Evolutionary conservation across 2,329 filamentous ascomycete genomes (phyloP).

Genomic region (Orbilia brochopaga): DNA sequence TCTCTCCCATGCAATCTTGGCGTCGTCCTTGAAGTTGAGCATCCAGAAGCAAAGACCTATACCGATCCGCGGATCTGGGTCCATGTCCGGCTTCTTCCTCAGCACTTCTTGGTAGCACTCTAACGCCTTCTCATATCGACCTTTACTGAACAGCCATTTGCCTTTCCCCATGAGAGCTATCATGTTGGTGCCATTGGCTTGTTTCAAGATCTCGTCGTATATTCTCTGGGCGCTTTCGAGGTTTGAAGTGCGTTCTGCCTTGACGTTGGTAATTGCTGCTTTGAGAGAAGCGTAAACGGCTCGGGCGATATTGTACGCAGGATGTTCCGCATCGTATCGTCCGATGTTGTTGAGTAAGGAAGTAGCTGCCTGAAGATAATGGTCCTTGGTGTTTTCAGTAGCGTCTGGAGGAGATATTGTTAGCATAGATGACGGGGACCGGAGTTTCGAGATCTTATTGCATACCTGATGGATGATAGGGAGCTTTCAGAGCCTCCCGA

Average conservation of each 20-base stretch:
- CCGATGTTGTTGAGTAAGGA: conserved; percentile 93
- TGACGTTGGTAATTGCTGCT: conserved; percentile 76
- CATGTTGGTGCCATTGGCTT: conserved; percentile 85
- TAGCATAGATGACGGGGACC: conserved; percentile 4
- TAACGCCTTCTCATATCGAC: conserved; percentile 82
- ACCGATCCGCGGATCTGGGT: conserved; percentile 93
- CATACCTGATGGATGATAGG: conserved; percentile 64
- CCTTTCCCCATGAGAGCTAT: conserved; percentile 90
- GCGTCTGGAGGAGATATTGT: conserved; percentile 61
- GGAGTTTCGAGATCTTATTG: too few relatives aligned
- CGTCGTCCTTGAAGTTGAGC: conserved; percentile 90
- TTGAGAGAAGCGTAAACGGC: conserved; percentile 87
- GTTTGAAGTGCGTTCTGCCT: conserved; percentile 66
- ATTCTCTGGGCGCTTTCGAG: conserved; percentile 85
- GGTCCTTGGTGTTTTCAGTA: conserved; percentile 87
- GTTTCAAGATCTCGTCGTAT: conserved; percentile 89
- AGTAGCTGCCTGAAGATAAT: conserved; percentile 89
- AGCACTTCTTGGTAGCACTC: conserved; percentile 86
- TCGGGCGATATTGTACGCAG: conserved; percentile 86
- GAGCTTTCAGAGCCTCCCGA: conserved; percentile 74
- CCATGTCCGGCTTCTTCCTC: conserved; percentile 82
- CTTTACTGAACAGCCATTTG: conserved; percentile 82
- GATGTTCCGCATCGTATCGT: conserved; percentile 88
- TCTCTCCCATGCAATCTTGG: conserved; percentile 87
- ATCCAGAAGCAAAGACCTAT: conserved; percentile 98